Percentiles rank a stretch among this genome's conserved stretches.
phyloP scores from a whole-genome alignment of 768 basidiomycete species.

The Boletus sensibilis region DNA sequence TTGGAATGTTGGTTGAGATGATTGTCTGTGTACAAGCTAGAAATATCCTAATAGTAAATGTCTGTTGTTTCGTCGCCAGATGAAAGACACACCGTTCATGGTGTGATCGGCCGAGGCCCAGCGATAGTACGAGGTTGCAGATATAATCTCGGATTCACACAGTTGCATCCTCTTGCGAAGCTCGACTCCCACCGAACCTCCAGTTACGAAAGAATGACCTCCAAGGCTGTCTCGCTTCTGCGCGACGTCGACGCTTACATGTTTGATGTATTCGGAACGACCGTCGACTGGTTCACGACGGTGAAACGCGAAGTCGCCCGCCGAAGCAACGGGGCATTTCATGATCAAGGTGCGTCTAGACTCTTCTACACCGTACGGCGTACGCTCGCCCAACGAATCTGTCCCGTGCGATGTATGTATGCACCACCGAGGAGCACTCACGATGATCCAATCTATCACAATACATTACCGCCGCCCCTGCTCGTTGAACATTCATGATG shows the following conservation, averaged over 20 bases:
- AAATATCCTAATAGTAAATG: no score
- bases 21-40: no score
- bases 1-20: no score
- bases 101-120: no score
- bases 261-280: constrained; percentile 53
- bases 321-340: constrained; percentile 12
- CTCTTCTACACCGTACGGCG: background rate
- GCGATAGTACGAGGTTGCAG: no score
- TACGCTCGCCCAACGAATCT: background rate
- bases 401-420: background rate
- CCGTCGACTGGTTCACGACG: constrained; percentile 42
- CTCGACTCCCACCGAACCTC: background rate
- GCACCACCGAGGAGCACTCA: background rate
- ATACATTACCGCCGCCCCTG: background rate
- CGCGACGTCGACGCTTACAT: constrained; percentile 41
- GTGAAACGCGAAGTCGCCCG: constrained; percentile 20
- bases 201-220: constrained; percentile 1
- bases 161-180: background rate
- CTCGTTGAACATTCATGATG: background rate
- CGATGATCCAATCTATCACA: background rate
- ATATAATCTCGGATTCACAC: no score
- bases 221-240: background rate
- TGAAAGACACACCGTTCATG: no score
- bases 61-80: no score
- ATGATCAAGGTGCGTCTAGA: constrained; percentile 12